These are phyloP conservation scores for Lanmaoa rubissima DNA, from an alignment of 768 basidiomycete genomes.

Conservation along the genomic window DNA sequence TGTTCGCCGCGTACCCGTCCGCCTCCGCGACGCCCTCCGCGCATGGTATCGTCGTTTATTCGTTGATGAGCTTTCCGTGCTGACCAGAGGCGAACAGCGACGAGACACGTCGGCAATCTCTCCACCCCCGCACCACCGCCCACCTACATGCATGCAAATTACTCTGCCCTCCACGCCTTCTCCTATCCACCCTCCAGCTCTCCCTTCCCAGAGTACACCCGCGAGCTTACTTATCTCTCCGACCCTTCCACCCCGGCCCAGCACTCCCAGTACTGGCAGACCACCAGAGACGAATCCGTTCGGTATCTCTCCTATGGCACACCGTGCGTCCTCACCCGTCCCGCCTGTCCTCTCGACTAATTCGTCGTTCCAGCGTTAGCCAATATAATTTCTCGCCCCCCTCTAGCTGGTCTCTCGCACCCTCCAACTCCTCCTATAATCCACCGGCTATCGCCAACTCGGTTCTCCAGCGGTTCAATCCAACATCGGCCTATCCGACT, in stretches of 20 bases:
- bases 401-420: constrained; percentile 41
- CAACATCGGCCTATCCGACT: constrained; percentile 68
- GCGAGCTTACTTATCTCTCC: constrained; percentile 56
- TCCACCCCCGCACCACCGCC: constrained; percentile 59
- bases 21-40: constrained; percentile 76
- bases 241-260: constrained; percentile 43
- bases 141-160: constrained; percentile 57
- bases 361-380: constrained; percentile 14
- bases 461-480: constrained; percentile 58
- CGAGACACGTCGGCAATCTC: constrained; percentile 62
- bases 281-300: too few species aligned
- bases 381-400: constrained; percentile 34
- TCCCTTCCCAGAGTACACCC: constrained; percentile 67
- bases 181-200: constrained; percentile 40
- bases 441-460: constrained; percentile 61
- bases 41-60: constrained; percentile 49
- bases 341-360: constrained; percentile 1
- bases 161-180: constrained; percentile 23
- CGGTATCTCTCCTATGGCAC: constrained; percentile 45
- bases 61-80: neutral
- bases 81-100: constrained; percentile 44
- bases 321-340: constrained; percentile 39
- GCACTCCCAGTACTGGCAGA: neutral
- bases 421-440: constrained; percentile 50
- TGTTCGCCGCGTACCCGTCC: constrained; percentile 68